A percentile compares a stretch with the other conserved stretches of the same genome.
These are phyloP conservation scores for Craterostigma plantagineum DNA, from an alignment of 257 asterid genomes.

Conservation along the genomic window DNA sequence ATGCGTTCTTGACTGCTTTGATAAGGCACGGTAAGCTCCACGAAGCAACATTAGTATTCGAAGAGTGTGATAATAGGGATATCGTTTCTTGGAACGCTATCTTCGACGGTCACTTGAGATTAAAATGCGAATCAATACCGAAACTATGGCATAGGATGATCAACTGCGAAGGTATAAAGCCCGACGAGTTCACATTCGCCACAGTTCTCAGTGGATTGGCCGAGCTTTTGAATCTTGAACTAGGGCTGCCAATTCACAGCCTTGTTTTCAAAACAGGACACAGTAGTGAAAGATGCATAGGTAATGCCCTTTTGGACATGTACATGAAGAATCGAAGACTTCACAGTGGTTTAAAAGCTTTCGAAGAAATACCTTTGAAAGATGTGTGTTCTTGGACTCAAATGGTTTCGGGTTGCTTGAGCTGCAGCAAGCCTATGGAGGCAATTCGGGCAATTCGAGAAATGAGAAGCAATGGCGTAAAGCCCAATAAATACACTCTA, in stretches of 20 bases:
- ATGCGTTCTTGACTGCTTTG: constrained; percentile 38
- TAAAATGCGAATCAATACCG: constrained; percentile 19
- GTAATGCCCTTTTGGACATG: constrained; percentile 61
- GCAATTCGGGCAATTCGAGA: constrained; percentile 31
- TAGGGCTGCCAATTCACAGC: constrained; percentile 47
- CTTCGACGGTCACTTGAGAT: constrained; percentile 37
- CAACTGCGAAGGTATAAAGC: constrained; percentile 24
- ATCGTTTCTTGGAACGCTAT: constrained; percentile 66
- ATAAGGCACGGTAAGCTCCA: constrained; percentile 28
- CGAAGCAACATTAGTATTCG: constrained; percentile 34
- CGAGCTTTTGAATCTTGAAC: constrained; percentile 31
- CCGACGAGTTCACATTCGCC: constrained; percentile 49
- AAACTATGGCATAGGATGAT: constrained; percentile 39
- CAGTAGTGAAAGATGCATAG: constrained; percentile 42
- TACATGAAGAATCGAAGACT: constrained; percentile 35
- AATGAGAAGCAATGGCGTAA: constrained; percentile 40
- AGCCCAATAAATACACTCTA: constrained; percentile 50
- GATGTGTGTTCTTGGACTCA: constrained; percentile 62
- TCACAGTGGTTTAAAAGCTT: constrained; percentile 33
- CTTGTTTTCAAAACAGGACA: constrained; percentile 41
- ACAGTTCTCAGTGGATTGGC: constrained; percentile 57
- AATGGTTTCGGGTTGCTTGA: constrained; percentile 49
- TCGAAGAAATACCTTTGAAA: constrained; percentile 34
- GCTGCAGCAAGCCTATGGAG: constrained; percentile 34
- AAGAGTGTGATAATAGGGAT: constrained; percentile 23